These are phyloP conservation scores for Pythium myriotylum DNA, from an alignment of 352 stramenopile species.

Conservation along the genomic window DNA sequence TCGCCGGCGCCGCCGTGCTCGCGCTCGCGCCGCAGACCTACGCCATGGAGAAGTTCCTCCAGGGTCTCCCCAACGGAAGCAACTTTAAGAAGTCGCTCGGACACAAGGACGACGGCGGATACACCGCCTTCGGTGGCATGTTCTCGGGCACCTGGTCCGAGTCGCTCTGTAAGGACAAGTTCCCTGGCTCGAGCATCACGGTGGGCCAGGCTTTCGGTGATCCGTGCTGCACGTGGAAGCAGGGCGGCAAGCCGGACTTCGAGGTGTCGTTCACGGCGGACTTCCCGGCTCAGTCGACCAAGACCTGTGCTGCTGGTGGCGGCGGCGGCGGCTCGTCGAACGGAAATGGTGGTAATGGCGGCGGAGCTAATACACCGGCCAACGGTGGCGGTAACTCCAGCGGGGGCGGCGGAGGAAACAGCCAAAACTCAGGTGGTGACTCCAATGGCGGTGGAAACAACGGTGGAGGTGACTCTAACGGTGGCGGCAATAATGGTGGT, in stretches of 20 bases:
- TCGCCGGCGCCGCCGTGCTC: conserved; percentile 6
- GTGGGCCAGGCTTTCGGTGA: conserved; percentile 26
- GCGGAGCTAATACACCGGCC: too few species aligned
- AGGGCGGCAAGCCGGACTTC: conserved; percentile 14
- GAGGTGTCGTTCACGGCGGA: conserved; percentile 14
- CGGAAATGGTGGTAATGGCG: too few species aligned
- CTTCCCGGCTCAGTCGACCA: conserved; percentile 21
- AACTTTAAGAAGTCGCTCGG: conserved; percentile 19
- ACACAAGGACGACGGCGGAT: conserved; percentile 11
- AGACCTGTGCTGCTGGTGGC: conserved; percentile 12
- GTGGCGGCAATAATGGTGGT: not conserved
- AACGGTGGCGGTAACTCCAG: too few species aligned
- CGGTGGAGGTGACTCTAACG: not conserved
- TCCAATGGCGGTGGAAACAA: not conserved
- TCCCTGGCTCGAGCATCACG: conserved; percentile 21
- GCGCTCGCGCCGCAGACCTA: conserved; percentile 4
- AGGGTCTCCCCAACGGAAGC: conserved; percentile 20
- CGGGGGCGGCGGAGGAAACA: too few species aligned
- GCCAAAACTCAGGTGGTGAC: not conserved
- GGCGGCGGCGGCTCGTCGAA: not conserved
- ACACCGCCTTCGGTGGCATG: conserved; percentile 16
- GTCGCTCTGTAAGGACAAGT: conserved; percentile 16
- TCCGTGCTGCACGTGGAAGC: conserved; percentile 23
- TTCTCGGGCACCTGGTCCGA: conserved; percentile 22
- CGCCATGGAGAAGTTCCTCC: conserved; percentile 16